Evolutionary conservation across 2,329 filamentous ascomycete genomes (phyloP).

Genomic region (Hypoxylon sp.): DNA sequence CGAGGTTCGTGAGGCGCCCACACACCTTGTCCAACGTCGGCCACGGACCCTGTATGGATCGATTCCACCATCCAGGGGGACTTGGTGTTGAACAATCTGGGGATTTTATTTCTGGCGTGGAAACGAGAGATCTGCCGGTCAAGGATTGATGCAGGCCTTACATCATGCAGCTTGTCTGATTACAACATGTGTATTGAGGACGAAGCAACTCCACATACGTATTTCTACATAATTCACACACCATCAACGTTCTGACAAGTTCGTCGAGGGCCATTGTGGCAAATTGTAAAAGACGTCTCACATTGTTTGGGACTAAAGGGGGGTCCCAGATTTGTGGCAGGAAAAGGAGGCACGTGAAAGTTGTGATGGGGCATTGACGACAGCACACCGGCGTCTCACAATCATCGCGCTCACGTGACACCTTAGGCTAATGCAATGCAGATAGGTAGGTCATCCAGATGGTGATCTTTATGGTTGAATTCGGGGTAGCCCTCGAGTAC

Average conservation of each 20-base stretch:
- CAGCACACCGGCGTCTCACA: constrained; percentile 13
- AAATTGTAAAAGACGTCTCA: neutral
- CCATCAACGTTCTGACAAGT: neutral
- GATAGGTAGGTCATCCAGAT: constrained; percentile 15
- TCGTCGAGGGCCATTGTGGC: neutral
- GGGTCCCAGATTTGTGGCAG: constrained; percentile 7
- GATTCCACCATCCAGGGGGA: constrained; percentile 38
- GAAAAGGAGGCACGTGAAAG: constrained; percentile 18
- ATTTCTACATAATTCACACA: neutral
- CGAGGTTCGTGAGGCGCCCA: constrained; percentile 33
- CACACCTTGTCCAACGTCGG: constrained; percentile 39
- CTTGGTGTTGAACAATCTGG: constrained; percentile 39
- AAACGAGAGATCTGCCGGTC: constrained; percentile 43
- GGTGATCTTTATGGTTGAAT: constrained; percentile 34
- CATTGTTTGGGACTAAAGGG: constrained; percentile 1
- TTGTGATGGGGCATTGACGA: constrained; percentile 9
- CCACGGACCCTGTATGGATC: constrained; percentile 38
- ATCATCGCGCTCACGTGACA: constrained; percentile 19
- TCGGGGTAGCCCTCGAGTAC: constrained; percentile 19
- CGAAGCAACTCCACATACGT: constrained; percentile 4
- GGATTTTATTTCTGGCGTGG: constrained; percentile 40
- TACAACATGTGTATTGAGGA: constrained; percentile 20
- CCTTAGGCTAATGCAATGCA: constrained; percentile 20
- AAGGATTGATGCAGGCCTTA: constrained; percentile 44
- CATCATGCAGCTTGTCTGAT: constrained; percentile 43